These are phyloP conservation scores for Cercospora sesami DNA, from an alignment of 2,329 filamentous ascomycete species.

Conservation along the genomic window DNA sequence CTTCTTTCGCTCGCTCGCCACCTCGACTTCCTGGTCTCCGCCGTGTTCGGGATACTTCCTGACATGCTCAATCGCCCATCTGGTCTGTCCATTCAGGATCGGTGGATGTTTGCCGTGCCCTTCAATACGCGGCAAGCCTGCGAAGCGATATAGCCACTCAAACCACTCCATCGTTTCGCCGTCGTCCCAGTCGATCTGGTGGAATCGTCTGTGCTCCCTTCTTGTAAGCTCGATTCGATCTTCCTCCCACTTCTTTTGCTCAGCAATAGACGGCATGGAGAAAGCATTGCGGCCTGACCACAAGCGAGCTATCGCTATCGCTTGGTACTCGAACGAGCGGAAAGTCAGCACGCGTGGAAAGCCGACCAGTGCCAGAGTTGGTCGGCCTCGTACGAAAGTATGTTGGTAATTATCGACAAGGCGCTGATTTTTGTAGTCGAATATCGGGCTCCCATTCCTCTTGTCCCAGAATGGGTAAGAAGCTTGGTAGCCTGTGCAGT, in stretches of 20 bases:
- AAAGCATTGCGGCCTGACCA: conserved; percentile 47
- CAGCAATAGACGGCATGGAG: conserved; percentile 45
- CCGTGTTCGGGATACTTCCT: conserved; percentile 26
- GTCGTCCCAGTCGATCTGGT: conserved; percentile 55
- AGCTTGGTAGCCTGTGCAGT: conserved; percentile 43
- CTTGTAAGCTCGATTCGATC: conserved; percentile 39
- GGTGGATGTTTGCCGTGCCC: conserved; percentile 26
- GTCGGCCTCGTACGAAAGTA: conserved; percentile 53
- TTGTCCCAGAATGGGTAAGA: conserved; percentile 54
- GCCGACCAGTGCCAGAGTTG: conserved; percentile 54
- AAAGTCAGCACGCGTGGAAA: conserved; percentile 56
- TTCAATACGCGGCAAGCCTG: conserved; percentile 51
- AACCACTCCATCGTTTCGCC: conserved; percentile 55
- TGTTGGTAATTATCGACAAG: conserved; percentile 54
- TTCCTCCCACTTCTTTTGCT: conserved; percentile 52
- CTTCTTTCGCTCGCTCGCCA: neutral
- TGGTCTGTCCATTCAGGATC: conserved; percentile 20
- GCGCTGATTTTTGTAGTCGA: conserved; percentile 51
- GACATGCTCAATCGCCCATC: conserved; percentile 30
- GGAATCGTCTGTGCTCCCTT: conserved; percentile 48
- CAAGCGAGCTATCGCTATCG: conserved; percentile 53
- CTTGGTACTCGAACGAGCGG: conserved; percentile 59
- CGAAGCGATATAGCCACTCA: conserved; percentile 49
- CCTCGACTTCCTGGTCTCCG: neutral
- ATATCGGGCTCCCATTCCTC: conserved; percentile 49